Percentiles rank a stretch among this genome's conserved stretches.
Conservation (phyloP, 768 basidiomycete genomes). For the Phaeotremella skinneri region DNA sequence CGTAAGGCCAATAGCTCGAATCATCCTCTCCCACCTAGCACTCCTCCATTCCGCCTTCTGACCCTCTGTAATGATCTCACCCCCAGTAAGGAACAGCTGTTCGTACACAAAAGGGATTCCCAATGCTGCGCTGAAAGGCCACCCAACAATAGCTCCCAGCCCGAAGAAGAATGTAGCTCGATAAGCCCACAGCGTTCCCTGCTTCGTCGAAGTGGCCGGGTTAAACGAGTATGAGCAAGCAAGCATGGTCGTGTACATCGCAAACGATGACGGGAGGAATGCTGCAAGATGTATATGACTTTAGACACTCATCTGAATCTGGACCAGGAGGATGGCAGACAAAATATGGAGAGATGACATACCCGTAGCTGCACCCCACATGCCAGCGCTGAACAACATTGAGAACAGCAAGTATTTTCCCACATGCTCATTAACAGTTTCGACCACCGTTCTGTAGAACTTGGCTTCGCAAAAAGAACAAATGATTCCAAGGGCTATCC, state of each 20-base stretch:
- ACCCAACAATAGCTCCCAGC: conserved; percentile 81
- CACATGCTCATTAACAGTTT: conserved; percentile 79
- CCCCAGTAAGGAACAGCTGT: conserved; percentile 75
- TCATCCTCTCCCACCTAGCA: conserved; percentile 34
- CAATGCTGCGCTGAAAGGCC: conserved; percentile 91
- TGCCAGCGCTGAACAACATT: conserved; percentile 78
- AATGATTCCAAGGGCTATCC: conserved; percentile 71
- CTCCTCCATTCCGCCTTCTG: conserved; percentile 29
- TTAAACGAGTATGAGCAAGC: conserved; percentile 65
- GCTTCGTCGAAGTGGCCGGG: conserved; percentile 55
- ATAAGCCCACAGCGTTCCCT: conserved; percentile 59
- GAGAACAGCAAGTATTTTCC: conserved; percentile 92
- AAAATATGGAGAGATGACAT: too few species aligned
- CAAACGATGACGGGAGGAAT: conserved; percentile 90
- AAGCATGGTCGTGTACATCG: conserved; percentile 81
- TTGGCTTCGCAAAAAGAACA: conserved; percentile 74
- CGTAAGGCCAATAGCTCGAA: conserved; percentile 22
- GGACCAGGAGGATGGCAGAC: not conserved
- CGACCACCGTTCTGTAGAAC: conserved; percentile 76
- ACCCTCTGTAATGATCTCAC: conserved; percentile 55
- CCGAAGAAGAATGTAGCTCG: conserved; percentile 71
- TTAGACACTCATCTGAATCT: not conserved
- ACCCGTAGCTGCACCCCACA: conserved; percentile 92
- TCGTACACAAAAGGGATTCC: conserved; percentile 86
- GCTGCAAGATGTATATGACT: conserved; percentile 56